Evolutionary conservation across 2,329 filamentous ascomycete species (phyloP), one percentile per base, ranked within the genome.

Genomic region (Aspergillus novoparasiticus): DNA sequence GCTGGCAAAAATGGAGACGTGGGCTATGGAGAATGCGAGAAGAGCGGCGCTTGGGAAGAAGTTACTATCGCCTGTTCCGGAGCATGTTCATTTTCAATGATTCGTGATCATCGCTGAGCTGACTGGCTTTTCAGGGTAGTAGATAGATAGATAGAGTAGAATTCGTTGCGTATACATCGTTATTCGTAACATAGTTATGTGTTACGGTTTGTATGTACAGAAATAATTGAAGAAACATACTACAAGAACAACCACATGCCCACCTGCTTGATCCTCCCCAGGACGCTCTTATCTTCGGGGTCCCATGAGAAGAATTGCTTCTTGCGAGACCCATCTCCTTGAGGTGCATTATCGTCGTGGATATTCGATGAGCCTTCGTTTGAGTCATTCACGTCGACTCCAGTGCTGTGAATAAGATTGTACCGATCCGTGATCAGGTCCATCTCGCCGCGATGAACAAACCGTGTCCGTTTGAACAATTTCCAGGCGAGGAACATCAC

Each of bases 401-500:
- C 60, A 14, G 48, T 41, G 6, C 56, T 53, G 5, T 48, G 53
- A 21, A 60, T 32, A 45, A 66, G 21, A 11, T 63, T 73, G 67
- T 71, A 75, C 19, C 82, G 80, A 77, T 84, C 83, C 3, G 81
- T 84, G 8, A 79, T 74, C 16, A 86, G 69, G 72, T 87, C 84
- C 82, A 86, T 85, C 57, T 81, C 79, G 28, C 75, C 74, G 39
- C 78, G 68, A 16, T 70, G 71, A 21, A 84, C 82, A 57, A 84
- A 79, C 62, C 73, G 79, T 6, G 83, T 84, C 36, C 76, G 68
- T 68, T 78, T 82, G 67, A 85, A 74, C n/a, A 82, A 39, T 70
- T 88, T 88, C 87, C 87, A 89, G 0, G 72, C 79, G 14, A 87
- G 50, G 66, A 82, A 84, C 75, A 87, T 84, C 16, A 84, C 73